These are phyloP conservation scores for Neolentinus lepideus DNA, from an alignment of 1,284 basidiomycete genomes.

Conservation along the genomic window DNA sequence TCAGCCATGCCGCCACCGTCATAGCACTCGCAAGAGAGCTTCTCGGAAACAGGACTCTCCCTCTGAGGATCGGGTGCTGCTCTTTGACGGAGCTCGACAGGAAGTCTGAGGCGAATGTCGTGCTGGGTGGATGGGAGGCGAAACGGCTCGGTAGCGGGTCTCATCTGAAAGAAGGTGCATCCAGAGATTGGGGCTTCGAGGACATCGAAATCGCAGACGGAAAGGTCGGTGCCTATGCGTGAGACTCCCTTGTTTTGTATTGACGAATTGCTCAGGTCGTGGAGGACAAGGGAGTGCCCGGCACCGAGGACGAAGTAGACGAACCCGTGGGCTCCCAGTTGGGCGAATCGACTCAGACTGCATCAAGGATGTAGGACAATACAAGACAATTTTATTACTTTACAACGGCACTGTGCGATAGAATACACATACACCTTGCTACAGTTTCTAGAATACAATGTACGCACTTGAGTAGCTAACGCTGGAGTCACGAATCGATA, in stretches of 20 bases:
- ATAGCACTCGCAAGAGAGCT: slow-evolving; percentile 66
- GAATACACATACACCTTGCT: background rate
- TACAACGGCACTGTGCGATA: background rate
- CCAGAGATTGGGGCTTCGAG: slow-evolving; percentile 78
- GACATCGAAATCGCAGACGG: slow-evolving; percentile 51
- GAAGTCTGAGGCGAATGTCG: slow-evolving; percentile 15
- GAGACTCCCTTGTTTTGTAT: background rate
- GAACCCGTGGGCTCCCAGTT: slow-evolving; percentile 48
- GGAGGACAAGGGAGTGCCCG: slow-evolving; percentile 52
- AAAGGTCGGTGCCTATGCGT: slow-evolving; percentile 27
- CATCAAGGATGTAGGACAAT: slow-evolving; percentile 30
- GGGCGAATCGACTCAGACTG: slow-evolving; percentile 15
- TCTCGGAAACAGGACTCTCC: slow-evolving; percentile 39
- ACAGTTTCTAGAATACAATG: slow-evolving; percentile 39
- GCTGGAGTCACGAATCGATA: slow-evolving; percentile 70
- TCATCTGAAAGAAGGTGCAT: slow-evolving; percentile 53
- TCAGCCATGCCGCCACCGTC: slow-evolving; percentile 76
- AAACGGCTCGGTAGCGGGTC: slow-evolving; percentile 42
- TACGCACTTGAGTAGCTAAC: slow-evolving; percentile 95
- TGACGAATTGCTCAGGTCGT: slow-evolving; percentile 38
- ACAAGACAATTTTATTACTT: background rate
- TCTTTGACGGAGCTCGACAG: slow-evolving; percentile 48
- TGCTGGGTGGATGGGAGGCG: slow-evolving; percentile 39
- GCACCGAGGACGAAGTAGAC: slow-evolving; percentile 51
- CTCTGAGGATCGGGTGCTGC: slow-evolving; percentile 63